Conservation (phyloP, 2,329 filamentous ascomycete species). For the Didymella glomerata region DNA sequence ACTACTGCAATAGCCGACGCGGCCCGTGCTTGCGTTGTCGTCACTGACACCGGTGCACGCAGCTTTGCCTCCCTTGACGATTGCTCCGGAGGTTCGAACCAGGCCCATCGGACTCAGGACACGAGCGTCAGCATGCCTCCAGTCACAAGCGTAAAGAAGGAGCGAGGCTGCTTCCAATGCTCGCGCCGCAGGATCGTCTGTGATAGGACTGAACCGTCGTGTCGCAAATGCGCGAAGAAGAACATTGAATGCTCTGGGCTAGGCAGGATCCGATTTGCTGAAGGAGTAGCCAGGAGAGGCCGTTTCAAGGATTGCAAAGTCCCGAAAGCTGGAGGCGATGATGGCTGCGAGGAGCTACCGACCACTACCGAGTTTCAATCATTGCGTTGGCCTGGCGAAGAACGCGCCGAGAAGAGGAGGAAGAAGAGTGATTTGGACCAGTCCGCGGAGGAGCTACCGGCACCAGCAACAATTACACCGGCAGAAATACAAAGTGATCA, state of each 20-base stretch:
- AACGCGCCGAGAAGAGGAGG: constrained; percentile 2
- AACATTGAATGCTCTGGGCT: constrained; percentile 53
- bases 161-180: constrained; percentile 52
- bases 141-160: background rate
- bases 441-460: background rate
- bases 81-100: background rate
- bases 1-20: background rate
- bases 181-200: constrained; percentile 51
- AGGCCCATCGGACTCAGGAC: too few relatives aligned
- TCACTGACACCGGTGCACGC: too few relatives aligned
- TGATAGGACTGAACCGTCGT: constrained; percentile 53
- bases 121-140: background rate
- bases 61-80: background rate
- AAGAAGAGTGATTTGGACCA: background rate
- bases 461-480: background rate
- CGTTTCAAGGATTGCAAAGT: constrained; percentile 29
- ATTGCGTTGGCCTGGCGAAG: constrained; percentile 14
- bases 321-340: constrained; percentile 12
- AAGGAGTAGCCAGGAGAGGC: constrained; percentile 35
- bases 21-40: background rate
- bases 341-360: constrained; percentile 1
- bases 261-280: constrained; percentile 51
- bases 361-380: constrained; percentile 2
- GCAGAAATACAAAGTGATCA: background rate
- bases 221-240: constrained; percentile 52